Evolutionary conservation across 352 stramenopile species (phyloP).

Genomic region (Phytophthora crassamura): DNA sequence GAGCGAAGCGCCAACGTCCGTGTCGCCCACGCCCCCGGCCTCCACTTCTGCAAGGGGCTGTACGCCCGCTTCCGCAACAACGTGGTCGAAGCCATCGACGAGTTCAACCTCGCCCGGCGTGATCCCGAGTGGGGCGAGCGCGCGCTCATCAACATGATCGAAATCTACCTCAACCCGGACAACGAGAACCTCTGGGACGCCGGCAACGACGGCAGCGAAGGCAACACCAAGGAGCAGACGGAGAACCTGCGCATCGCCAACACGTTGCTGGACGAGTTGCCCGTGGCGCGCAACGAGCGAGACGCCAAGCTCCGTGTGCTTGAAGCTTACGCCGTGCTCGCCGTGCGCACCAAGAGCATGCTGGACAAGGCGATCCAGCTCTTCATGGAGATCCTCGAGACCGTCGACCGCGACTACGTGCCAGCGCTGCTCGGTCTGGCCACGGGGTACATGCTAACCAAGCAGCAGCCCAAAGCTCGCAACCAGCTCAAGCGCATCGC

Average conservation of each 20-base stretch:
- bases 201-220: conserved; percentile 35
- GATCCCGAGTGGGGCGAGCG: conserved; percentile 90
- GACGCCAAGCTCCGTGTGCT: conserved; percentile 82
- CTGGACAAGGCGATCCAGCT: conserved; percentile 90
- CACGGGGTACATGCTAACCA: conserved; percentile 93
- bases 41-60: conserved; percentile 93
- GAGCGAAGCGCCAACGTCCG: conserved; percentile 68
- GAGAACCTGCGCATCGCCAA: conserved; percentile 92
- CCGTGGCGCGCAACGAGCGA: conserved; percentile 49
- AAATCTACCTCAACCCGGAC: conserved; percentile 95
- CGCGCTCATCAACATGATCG: conserved; percentile 93
- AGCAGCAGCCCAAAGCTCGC: conserved; percentile 91
- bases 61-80: conserved; percentile 92
- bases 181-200: conserved; percentile 93
- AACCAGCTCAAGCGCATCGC: conserved; percentile 96
- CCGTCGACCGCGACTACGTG: conserved; percentile 87
- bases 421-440: conserved; percentile 90
- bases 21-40: conserved; percentile 79
- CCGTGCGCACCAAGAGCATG: conserved; percentile 81
- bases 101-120: conserved; percentile 90
- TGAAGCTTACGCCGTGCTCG: conserved; percentile 88
- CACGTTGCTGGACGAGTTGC: conserved; percentile 88
- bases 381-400: conserved; percentile 93
- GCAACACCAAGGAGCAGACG: conserved; percentile 76
- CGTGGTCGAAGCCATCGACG: conserved; percentile 89